A percentile compares a stretch with the other conserved stretches of the same genome.
These are phyloP conservation scores for Pichia sp. DNA, from an alignment of 1,139 yeast genomes.

Conservation along the genomic window DNA sequence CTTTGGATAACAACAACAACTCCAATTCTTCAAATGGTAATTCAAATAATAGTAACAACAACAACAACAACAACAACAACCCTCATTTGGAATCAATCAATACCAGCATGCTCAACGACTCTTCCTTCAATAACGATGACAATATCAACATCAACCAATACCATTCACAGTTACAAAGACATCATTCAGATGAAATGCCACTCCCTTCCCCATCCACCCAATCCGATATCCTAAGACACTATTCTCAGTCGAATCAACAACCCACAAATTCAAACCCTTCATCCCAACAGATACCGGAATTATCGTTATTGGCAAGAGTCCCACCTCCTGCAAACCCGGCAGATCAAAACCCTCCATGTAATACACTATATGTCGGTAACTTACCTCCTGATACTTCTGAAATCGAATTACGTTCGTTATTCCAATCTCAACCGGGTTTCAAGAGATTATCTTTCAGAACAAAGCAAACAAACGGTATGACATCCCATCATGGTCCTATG, in stretches of 20 bases:
- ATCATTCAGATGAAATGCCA: conserved; percentile 10
- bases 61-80: no score
- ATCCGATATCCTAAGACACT: conserved; percentile 1
- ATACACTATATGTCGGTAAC: conserved; percentile 94
- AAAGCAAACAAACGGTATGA: conserved; percentile 46
- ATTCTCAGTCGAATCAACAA: background rate
- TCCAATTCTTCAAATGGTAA: conserved; percentile 2
- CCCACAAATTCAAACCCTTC: background rate
- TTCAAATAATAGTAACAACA: no score
- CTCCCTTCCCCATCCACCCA: background rate
- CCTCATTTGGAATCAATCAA: no score
- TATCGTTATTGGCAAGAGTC: conserved; percentile 69
- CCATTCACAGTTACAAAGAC: conserved; percentile 26
- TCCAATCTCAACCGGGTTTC: conserved; percentile 89
- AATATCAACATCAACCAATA: conserved; percentile 10
- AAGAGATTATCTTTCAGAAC: conserved; percentile 88
- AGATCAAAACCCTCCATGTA: conserved; percentile 98
- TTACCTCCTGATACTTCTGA: conserved; percentile 97
- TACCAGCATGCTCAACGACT: conserved; percentile 6
- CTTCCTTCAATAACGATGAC: conserved; percentile 9
- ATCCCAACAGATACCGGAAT: conserved; percentile 52
- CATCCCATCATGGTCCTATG: conserved; percentile 89
- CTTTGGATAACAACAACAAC: background rate
- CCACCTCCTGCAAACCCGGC: conserved; percentile 99
- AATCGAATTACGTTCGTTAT: conserved; percentile 82